Evolutionary conservation across 805 yeast species (phyloP), one percentile per base, ranked within the genome.

Genomic region (Kuraishia molischiana): DNA sequence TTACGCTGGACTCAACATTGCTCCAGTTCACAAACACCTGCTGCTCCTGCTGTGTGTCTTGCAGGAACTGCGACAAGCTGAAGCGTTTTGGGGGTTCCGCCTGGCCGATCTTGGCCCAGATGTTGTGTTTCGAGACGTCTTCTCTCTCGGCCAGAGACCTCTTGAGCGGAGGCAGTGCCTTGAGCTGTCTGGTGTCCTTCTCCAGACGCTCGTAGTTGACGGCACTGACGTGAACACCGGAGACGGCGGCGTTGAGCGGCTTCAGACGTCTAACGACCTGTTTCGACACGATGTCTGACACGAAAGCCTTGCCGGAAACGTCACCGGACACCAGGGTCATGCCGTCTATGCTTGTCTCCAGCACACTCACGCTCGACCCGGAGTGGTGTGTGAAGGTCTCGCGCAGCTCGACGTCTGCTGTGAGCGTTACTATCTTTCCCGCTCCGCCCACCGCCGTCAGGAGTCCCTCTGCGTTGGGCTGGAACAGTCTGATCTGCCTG

Each of bases 291-390:
- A 79, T 64, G 55, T 90, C 97, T 47, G 79, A 70, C 1, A 79
- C 66, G 30, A 72, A 70, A 2, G 85, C 74, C 21, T 72, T 66
- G 1, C 97, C 97, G n/a, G 47, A 50, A 0, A 68, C 55, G 52
- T 85, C 94, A 26, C 96, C 97, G 4, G 86, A 73, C 3, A 82
- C 61, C 4, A 89, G 49, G 28, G 63, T 55, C 14, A 89, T 74
- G 4, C 90, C 95, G 52, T 89, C 97, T 50, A 82, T 61, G 4
- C 87, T 76, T 2, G 84, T 56, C 2, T 62, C 64, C 37, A 87
- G 45, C 29, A 72, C 60, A 0, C 85, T 72, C 2, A 83, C 73
- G 1, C 54, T 51, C 6, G 48, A 52, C 15, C 50, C 51, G 57
- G 59, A 19, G 48, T 73, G 81, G 38, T 72, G 77, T 3, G 70